phyloP scores from a whole-genome alignment of 2,329 filamentous ascomycete genomes.

The Blumeria graminis region DNA sequence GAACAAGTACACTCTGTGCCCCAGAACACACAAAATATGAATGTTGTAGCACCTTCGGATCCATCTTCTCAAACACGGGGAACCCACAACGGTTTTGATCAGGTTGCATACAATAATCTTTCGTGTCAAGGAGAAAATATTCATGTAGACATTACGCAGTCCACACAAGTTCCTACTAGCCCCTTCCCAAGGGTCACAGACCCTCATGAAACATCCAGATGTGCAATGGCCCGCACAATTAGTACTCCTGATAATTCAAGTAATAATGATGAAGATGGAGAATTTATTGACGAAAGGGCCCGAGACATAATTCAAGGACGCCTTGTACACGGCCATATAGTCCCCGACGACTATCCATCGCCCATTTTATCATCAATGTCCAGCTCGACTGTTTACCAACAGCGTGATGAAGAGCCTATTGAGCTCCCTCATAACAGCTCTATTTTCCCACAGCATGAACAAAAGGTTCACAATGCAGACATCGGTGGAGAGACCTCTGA shows the following conservation, averaged over 20 bases:
- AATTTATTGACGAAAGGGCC: conserved; percentile 42
- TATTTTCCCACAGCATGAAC: conserved; percentile 55
- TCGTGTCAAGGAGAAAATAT: neutral
- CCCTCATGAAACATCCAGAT: conserved; percentile 1
- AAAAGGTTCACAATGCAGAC: conserved; percentile 46
- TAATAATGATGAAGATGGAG: conserved; percentile 12
- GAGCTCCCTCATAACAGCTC: conserved; percentile 59
- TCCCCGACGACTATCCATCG: conserved; percentile 78
- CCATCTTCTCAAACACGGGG: neutral
- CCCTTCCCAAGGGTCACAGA: neutral
- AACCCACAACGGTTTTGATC: no score
- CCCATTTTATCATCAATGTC: conserved; percentile 46
- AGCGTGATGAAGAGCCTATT: conserved; percentile 35
- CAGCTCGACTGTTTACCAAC: conserved; percentile 25
- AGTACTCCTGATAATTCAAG: conserved; percentile 5
- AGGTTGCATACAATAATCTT: neutral
- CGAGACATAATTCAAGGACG: conserved; percentile 79
- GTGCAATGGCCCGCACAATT: conserved; percentile 8
- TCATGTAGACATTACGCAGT: neutral
- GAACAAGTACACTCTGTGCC: neutral
- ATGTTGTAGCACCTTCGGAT: neutral
- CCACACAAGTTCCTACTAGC: neutral
- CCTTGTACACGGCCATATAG: conserved; percentile 80
- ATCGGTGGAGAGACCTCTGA: conserved; percentile 49
- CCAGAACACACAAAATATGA: neutral